Evolutionary conservation across 2,329 filamentous ascomycete genomes (phyloP).

Genomic region (Neonectria hederae): DNA sequence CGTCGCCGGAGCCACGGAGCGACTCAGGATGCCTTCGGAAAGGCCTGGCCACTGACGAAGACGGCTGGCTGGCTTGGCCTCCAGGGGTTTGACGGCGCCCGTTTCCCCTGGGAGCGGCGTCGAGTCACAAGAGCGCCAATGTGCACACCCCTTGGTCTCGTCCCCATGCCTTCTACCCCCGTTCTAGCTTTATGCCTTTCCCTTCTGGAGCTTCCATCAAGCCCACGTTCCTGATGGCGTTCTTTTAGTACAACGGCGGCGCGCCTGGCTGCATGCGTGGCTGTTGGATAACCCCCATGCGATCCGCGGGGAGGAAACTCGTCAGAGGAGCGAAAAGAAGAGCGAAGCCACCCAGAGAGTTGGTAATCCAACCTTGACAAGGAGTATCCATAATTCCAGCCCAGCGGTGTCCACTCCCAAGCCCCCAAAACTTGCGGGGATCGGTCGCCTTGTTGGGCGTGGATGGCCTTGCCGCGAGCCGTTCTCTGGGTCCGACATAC

Average conservation of each 20-base stretch:
- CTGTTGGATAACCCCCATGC: background rate
- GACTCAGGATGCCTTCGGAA: slow-evolving; percentile 2
- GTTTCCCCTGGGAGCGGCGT: background rate
- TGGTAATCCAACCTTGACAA: slow-evolving; percentile 1
- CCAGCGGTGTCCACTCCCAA: background rate
- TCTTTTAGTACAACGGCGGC: slow-evolving; percentile 15
- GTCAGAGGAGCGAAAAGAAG: background rate
- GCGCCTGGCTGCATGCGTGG: slow-evolving; percentile 6
- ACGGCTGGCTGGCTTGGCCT: background rate
- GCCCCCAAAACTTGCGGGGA: background rate
- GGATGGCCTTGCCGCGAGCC: slow-evolving; percentile 17
- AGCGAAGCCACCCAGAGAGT: slow-evolving; percentile 3
- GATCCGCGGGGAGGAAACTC: background rate
- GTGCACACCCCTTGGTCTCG: slow-evolving; percentile 3
- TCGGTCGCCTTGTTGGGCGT: slow-evolving; percentile 34
- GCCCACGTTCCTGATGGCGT: slow-evolving; percentile 14
- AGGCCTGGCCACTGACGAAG: slow-evolving; percentile 12
- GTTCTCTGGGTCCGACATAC: slow-evolving; percentile 28
- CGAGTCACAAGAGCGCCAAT: background rate
- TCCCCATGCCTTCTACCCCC: slow-evolving; percentile 18
- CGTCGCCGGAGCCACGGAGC: slow-evolving; percentile 17
- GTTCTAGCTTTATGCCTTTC: slow-evolving; percentile 13
- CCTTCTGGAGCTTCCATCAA: slow-evolving; percentile 17
- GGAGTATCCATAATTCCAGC: background rate
- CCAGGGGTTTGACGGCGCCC: slow-evolving; percentile 1